Base-by-base conservation (phyloP, 164 flowering plant genomes). In the Berberis thunbergii region DNA sequence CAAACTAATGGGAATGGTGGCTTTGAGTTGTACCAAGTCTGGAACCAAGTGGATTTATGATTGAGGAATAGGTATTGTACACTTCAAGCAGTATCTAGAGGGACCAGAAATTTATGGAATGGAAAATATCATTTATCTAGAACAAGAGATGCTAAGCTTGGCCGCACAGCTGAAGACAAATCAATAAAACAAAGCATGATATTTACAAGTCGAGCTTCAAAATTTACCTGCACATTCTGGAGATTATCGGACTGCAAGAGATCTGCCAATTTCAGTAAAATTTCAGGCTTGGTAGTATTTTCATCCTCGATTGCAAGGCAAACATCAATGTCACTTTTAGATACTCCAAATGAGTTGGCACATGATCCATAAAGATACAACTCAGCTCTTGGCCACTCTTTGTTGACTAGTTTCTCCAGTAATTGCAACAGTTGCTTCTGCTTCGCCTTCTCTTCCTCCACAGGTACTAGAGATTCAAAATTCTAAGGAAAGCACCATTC, bases 301-400 rank as follows among this genome's bases (percentile, higher is more conserved):
- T 64, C 59, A 49, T 83, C 89, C 12, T 81, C 80, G 44, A 88
- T 81, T 12, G 84, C 83, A 71, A 95, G 89, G 79, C 97, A 95
- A 70, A 95, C 84, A 81, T 91, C 99, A 74, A 95, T 81, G 67
- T 95, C 99, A 72, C 99, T 95, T 57, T 85, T 91, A 58, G 89
- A 83, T 66, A 95, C 82, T 45, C 87, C 99, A 79, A 95, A 95
- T 54, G 97, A 83, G 78, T 85, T 95, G 8, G 97, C 97, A 79
- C 97, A 91, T 39, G 99, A 95, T 67, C 99, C 99, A 79, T 89
- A 91, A 26, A 91, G 81, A 66, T 62, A 82, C 60, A 91, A 76
- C 57, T 64, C 82, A 65, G 99, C 97, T 43, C 74, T 67, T 52
- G 99, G 97, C 99, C 99, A 95, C 68, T 95, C 96, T 65, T 79